Evolutionary conservation across 805 yeast species (phyloP).

Genomic region (Teunomyces pallodes): DNA sequence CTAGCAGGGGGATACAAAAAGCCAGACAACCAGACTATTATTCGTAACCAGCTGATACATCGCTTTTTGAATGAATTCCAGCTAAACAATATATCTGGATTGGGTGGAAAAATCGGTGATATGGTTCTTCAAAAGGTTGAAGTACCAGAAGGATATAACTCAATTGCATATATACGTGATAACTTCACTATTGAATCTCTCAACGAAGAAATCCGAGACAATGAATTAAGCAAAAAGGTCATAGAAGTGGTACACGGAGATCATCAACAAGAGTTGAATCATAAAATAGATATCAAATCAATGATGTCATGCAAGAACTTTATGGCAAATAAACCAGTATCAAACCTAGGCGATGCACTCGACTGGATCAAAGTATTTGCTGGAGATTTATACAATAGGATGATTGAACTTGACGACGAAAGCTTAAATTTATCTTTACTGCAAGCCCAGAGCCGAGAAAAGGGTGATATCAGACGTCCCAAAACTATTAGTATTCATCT

Average conservation of each 20-base stretch:
- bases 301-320: slow-evolving; percentile 90
- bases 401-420: slow-evolving; percentile 75
- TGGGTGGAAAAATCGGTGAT: slow-evolving; percentile 89
- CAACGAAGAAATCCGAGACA: slow-evolving; percentile 28
- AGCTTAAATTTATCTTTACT: slow-evolving; percentile 27
- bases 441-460: slow-evolving; percentile 21
- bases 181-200: slow-evolving; percentile 34
- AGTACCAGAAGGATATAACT: slow-evolving; percentile 48
- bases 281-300: slow-evolving; percentile 66
- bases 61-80: slow-evolving; percentile 60
- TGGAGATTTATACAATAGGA: slow-evolving; percentile 70
- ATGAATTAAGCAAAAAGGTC: slow-evolving; percentile 52
- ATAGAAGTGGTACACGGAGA: slow-evolving; percentile 66
- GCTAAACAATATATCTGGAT: slow-evolving; percentile 76
- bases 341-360: slow-evolving; percentile 51
- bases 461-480: slow-evolving; percentile 45
- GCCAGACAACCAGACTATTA: slow-evolving; percentile 82
- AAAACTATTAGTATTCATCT: slow-evolving; percentile 48
- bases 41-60: slow-evolving; percentile 47
- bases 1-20: slow-evolving; percentile 81
- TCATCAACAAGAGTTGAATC: slow-evolving; percentile 50
- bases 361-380: slow-evolving; percentile 84
- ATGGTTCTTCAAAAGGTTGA: slow-evolving; percentile 48
- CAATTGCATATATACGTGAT: slow-evolving; percentile 46
- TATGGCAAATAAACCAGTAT: slow-evolving; percentile 51